Conservation (phyloP, 2,329 filamentous ascomycete genomes). For the Exophiala dermatitidis region DNA sequence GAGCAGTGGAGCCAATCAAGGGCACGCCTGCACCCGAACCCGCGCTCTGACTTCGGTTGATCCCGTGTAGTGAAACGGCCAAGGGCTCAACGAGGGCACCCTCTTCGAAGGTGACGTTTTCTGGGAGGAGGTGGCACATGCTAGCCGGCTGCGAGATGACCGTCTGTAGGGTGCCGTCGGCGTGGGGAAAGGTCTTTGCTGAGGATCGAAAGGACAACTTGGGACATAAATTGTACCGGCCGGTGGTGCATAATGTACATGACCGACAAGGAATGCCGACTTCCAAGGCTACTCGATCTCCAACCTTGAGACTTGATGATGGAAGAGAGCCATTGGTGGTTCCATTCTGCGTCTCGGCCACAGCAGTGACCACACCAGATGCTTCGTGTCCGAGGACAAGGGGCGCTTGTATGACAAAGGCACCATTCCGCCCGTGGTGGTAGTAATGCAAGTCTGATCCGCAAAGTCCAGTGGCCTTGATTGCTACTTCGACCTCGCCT, state of each 20-base stretch:
- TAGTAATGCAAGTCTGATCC: conserved; percentile 78
- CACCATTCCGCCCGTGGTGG: conserved; percentile 75
- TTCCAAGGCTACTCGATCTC: conserved; percentile 87
- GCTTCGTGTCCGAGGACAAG: conserved; percentile 76
- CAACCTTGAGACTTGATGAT: conserved; percentile 40
- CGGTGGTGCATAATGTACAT: conserved; percentile 49
- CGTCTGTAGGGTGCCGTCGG: conserved; percentile 58
- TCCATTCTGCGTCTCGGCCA: conserved; percentile 36
- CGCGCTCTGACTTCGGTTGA: conserved; percentile 46
- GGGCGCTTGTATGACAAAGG: conserved; percentile 73
- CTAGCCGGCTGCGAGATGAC: conserved; percentile 54
- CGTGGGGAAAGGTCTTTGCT: conserved; percentile 55
- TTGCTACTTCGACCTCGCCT: conserved; percentile 56
- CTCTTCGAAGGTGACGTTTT: conserved; percentile 46
- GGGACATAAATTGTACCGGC: conserved; percentile 57
- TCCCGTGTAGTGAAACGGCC: conserved; percentile 54
- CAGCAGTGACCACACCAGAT: conserved; percentile 66
- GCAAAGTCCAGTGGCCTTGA: conserved; percentile 62
- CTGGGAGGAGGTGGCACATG: conserved; percentile 54
- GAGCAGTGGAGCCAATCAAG: conserved; percentile 39
- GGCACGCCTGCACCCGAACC: conserved; percentile 30
- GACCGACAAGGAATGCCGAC: conserved; percentile 75
- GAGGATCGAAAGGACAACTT: conserved; percentile 52
- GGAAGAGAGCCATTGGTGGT: neutral
- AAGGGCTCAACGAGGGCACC: conserved; percentile 56